Evolutionary conservation across 345 rosid genomes (phyloP).

Genomic region (Eucalyptus coolabah): DNA sequence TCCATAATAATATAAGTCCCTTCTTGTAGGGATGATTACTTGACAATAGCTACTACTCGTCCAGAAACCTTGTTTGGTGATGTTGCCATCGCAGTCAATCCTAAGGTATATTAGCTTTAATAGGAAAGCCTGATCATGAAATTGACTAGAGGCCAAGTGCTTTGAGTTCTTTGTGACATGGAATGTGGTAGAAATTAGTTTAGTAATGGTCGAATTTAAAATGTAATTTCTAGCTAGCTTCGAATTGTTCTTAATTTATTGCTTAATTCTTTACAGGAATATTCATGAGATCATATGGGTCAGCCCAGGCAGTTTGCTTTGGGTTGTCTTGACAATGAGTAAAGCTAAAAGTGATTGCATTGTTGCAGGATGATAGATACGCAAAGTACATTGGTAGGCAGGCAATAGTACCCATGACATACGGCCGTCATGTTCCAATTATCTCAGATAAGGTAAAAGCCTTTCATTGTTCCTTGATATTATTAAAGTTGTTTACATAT

Average conservation of each 20-base stretch:
- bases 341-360: neutral
- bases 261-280: neutral
- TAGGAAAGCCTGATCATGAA: neutral
- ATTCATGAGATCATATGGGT: neutral
- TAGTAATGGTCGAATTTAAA: neutral
- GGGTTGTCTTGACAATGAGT: neutral
- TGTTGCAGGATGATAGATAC: slow-evolving; percentile 77
- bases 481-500: neutral
- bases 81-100: slow-evolving; percentile 92
- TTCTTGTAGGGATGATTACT: slow-evolving; percentile 56
- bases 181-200: neutral
- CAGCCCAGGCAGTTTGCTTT: neutral
- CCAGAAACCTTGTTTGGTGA: slow-evolving; percentile 98
- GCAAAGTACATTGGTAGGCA: slow-evolving; percentile 69
- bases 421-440: slow-evolving; percentile 94
- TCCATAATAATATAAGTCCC: neutral
- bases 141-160: neutral
- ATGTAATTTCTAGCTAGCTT: neutral
- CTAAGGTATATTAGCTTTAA: slow-evolving; percentile 30
- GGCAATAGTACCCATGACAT: slow-evolving; percentile 98
- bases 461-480: neutral
- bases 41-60: slow-evolving; percentile 91
- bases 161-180: neutral
- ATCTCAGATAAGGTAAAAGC: slow-evolving; percentile 67
- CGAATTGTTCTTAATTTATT: neutral